Evolutionary conservation across 441 rosid genomes (phyloP), one percentile per base, ranked within the genome.

Genomic region (Jatropha podagrica): DNA sequence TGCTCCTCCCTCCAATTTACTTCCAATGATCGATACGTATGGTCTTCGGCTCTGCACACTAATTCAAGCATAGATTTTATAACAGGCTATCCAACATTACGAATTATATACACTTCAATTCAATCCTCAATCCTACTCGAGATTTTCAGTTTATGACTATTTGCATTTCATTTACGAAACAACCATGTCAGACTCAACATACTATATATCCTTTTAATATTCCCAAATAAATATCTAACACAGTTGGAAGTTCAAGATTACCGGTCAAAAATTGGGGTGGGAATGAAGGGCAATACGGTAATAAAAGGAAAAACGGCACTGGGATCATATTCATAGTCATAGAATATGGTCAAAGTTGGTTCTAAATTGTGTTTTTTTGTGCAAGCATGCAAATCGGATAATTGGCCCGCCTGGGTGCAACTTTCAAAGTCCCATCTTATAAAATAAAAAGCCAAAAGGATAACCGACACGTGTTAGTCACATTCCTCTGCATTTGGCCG

Each of bases 381-480:
- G 86, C 85, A 81, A 81, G 90, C 94, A 85, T 86, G 90, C 90
- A 82, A 83, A 87, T 76, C 75, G 82, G 85, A 86, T 87, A 80
- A 83, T 79, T 81, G 88, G 89, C 76, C 80, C 61, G 76, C 63
- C 64, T 71, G 76, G 80, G 83, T 48, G 70, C 71, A 26, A 70
- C 71, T 77, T 65, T 63, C 68, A 51, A 51, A 73, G 71, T 32
- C 32, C 32, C 32, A 1, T 32, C 32, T 32, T 32, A 1, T 44
- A 7, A 58, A 58, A 18, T 5, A 56, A 61, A 61, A 61, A 32
- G 74, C 44, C 38, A 11, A 72, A 71, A 52, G n/a, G 61, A 15
- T 37, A 64, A 84, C 85, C 55, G 86, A 74, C 87, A 85, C 82
- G 81, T 81, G 86, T 80, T 86, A 74, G 90, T 84, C 94, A 78